Percentiles rank a stretch among this genome's conserved stretches.
Evolutionary conservation across 176 grass and related monocot species (phyloP).

Genomic region (Eleusine coracana): DNA sequence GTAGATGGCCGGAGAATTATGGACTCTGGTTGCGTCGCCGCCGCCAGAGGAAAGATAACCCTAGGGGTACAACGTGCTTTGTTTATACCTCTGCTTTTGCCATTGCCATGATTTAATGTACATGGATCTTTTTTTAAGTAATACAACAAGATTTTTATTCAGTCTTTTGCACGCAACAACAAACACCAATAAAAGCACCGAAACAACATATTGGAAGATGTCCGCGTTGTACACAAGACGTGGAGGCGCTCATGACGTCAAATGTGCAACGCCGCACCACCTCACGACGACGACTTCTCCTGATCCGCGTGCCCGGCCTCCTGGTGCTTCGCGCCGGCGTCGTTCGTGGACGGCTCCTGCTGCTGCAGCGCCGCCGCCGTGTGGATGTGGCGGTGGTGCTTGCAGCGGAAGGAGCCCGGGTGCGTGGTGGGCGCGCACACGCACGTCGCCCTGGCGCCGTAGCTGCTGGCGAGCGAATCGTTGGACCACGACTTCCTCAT

Average conservation of each 20-base stretch:
- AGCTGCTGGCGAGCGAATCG: constrained; percentile 69
- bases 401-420: constrained; percentile 81
- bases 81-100: no score
- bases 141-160: no score
- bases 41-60: no score
- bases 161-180: no score
- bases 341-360: background rate
- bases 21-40: no score
- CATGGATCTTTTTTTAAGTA: no score
- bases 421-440: constrained; percentile 85
- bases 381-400: constrained; percentile 56
- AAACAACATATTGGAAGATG: background rate
- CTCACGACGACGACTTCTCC: background rate
- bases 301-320: background rate
- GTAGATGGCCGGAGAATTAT: no score
- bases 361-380: background rate
- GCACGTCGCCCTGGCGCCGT: constrained; percentile 45
- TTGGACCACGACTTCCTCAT: constrained; percentile 81
- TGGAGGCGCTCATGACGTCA: background rate
- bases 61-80: no score
- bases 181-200: no score
- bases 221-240: background rate
- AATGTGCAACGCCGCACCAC: background rate
- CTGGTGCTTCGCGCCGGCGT: background rate
- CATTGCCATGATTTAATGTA: no score